phyloP scores from a whole-genome alignment of 495 filamentous ascomycete species.

The Neurospora pannonica region DNA sequence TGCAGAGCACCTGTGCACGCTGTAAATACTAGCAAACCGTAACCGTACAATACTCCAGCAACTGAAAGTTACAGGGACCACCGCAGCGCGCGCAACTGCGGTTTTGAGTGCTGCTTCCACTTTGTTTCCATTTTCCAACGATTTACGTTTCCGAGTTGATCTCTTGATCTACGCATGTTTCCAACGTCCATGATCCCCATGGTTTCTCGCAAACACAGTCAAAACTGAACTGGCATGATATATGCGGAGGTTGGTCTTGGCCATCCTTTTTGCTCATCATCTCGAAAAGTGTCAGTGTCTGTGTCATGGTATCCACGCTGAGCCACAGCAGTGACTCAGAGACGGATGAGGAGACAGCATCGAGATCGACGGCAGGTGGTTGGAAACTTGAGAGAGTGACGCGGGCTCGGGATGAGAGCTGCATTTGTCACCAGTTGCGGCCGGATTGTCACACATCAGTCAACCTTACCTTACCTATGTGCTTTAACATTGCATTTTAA shows the following conservation, averaged over 20 bases:
- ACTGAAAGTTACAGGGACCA: not conserved
- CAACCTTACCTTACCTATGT: not conserved
- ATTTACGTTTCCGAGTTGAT: not conserved
- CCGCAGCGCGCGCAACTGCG: not conserved
- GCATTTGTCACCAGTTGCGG: not conserved
- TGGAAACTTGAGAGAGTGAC: not conserved
- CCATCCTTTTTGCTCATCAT: not conserved
- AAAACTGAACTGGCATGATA: not conserved
- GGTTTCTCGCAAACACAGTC: not conserved
- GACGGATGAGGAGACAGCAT: not conserved
- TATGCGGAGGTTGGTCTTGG: no score
- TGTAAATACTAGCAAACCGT: not conserved
- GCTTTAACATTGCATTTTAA: not conserved
- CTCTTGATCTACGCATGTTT: not conserved
- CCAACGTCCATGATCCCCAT: not conserved
- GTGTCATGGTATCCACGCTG: not conserved
- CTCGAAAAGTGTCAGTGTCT: not conserved
- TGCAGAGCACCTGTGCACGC: not conserved
- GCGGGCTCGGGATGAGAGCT: not conserved
- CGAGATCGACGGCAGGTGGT: not conserved
- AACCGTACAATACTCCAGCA: not conserved
- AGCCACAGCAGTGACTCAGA: not conserved
- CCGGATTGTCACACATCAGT: not conserved
- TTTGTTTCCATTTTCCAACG: not conserved
- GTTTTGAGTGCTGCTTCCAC: not conserved